These are phyloP conservation scores for Annona cherimola DNA, from an alignment of 164 flowering plant genomes.

Conservation along the genomic window DNA sequence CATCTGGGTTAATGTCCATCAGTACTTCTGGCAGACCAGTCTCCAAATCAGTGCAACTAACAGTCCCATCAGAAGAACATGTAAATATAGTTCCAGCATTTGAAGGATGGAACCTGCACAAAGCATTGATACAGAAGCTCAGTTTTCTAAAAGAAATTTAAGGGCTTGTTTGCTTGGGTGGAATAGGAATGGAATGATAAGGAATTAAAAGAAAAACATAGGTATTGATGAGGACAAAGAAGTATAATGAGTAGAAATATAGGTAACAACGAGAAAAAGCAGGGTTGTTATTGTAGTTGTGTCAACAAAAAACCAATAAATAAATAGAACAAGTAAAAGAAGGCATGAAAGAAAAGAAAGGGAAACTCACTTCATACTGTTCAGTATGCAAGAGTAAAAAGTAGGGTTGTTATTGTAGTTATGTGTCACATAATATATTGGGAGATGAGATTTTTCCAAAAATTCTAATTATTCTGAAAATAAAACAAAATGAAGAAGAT, in stretches of 20 bases:
- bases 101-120: slow-evolving; percentile 57
- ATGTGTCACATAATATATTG: no score
- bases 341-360: background rate
- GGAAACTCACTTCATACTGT: no score
- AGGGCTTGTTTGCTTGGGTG: no score
- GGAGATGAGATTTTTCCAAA: no score
- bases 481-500: no score
- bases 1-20: slow-evolving; percentile 84
- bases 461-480: no score
- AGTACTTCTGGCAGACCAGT: slow-evolving; percentile 65
- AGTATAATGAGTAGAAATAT: no score
- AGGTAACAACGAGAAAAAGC: no score
- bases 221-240: background rate
- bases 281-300: no score
- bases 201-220: background rate
- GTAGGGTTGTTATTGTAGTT: no score
- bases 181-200: no score
- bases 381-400: no score
- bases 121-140: background rate
- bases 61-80: slow-evolving; percentile 94
- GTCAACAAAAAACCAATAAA: background rate
- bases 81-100: slow-evolving; percentile 72
- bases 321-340: background rate
- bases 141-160: background rate
- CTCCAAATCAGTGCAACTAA: slow-evolving; percentile 80